These are phyloP conservation scores for Pyrenochaeta sp. DNA, from an alignment of 2,329 filamentous ascomycete genomes.

Conservation along the genomic window DNA sequence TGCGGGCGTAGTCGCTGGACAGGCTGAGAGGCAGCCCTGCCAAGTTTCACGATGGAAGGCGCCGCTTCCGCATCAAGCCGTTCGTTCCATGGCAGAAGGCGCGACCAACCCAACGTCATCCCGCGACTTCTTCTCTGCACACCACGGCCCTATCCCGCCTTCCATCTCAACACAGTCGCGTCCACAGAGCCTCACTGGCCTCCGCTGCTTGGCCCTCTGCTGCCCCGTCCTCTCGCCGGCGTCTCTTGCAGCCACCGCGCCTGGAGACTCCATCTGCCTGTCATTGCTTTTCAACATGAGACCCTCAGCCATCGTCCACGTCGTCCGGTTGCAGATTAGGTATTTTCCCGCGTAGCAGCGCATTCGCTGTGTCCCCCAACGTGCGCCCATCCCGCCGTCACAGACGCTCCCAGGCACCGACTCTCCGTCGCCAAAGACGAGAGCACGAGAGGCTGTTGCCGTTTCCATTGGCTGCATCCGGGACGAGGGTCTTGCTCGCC, in stretches of 20 bases:
- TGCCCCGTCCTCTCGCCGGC: constrained; percentile 9
- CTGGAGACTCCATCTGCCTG: too few relatives aligned
- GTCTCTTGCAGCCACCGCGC: too few relatives aligned
- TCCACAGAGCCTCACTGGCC: too few relatives aligned
- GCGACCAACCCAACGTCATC: constrained; percentile 19
- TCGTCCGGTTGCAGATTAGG: constrained; percentile 24
- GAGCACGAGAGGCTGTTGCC: constrained; percentile 36
- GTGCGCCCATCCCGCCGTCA: constrained; percentile 35
- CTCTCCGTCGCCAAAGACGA: constrained; percentile 36
- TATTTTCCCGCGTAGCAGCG: constrained; percentile 27
- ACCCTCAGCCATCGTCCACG: constrained; percentile 17
- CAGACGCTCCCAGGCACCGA: constrained; percentile 37
- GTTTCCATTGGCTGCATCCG: constrained; percentile 41
- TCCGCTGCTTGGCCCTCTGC: neutral
- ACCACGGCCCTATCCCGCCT: constrained; percentile 3
- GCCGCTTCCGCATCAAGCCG: constrained; percentile 23
- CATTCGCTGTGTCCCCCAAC: constrained; percentile 34
- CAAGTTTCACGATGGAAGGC: constrained; percentile 20
- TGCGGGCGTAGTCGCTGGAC: neutral
- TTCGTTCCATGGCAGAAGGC: constrained; percentile 11
- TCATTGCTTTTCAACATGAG: constrained; percentile 29
- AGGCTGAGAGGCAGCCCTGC: constrained; percentile 21
- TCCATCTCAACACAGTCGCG: constrained; percentile 5
- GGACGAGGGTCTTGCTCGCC: constrained; percentile 21
- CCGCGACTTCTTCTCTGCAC: neutral